Base-by-base conservation (phyloP, 75 land plant genomes). In the Isoetes taiwanensis region DNA sequence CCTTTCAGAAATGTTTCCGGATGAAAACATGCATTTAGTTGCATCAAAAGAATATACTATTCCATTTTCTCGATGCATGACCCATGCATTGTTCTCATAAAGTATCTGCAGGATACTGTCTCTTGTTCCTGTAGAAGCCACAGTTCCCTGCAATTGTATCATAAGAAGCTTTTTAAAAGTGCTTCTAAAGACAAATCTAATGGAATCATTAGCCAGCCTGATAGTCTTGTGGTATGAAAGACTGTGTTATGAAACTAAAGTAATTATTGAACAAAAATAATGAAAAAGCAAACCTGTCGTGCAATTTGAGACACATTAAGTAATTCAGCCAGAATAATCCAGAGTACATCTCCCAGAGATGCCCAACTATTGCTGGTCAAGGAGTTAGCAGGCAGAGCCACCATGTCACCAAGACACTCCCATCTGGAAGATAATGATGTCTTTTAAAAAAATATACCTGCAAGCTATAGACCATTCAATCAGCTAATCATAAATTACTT, bases 21-120 rank as follows among this genome's bases (percentile, higher is more conserved):
- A 85, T n/a, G 96, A 90, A 56, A 90, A 90, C 96, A 90, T 90
- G 67, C 96, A 90, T 55, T 90, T 85, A 28, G 96, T 85, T 30
- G 91, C 78, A 69, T 90, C 96, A 54, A 90, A 84, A 29, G 86
- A 90, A 64, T 90, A 90, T 0, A 78, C 17, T 8, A 90, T 71
- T 34, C 91, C 96, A 73, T 90, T 90, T 68, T 90, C 96, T 35
- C 77, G 65, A 64, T 90, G 96, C 27, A 70, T 61, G n/a, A 90
- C 96, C 96, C 91, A 90, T 5, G 84, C 83, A 72, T 60, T 61
- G 25, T 82, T 79, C 26, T 91, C 96, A 29, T 70, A 69, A 30
- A 90, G 73, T 66, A 90, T 65, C 64, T 79, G 76, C 56, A 85
- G 34, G 5, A 56, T 66, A 69, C 96, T 90, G 55, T 90, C 96